Conservation (phyloP, 306 rosid species). For the Coriaria nepalensis region DNA sequence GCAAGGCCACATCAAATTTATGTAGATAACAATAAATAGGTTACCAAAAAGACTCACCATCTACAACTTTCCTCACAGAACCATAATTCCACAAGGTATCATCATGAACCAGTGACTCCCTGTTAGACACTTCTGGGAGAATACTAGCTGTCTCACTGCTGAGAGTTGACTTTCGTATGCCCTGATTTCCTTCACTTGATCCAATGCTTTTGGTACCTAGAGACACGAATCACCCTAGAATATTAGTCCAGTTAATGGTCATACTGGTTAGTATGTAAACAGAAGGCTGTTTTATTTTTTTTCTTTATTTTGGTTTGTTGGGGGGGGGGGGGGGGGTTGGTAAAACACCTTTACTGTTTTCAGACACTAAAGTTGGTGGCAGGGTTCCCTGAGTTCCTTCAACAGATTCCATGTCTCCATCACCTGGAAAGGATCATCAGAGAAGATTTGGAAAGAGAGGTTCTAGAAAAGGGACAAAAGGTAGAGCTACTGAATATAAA, state of each 20-base stretch:
- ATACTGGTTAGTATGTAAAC: too few species aligned
- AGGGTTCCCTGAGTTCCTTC: slow-evolving; percentile 19
- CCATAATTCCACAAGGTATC: slow-evolving; percentile 17
- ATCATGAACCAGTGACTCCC: slow-evolving; percentile 12
- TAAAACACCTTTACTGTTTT: slow-evolving; percentile 4
- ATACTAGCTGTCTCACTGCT: slow-evolving; percentile 10
- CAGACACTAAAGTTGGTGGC: slow-evolving; percentile 9
- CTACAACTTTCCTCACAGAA: slow-evolving; percentile 11
- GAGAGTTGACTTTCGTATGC: slow-evolving; percentile 7
- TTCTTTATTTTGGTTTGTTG: too few species aligned
- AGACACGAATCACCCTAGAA: not conserved
- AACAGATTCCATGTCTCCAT: slow-evolving; percentile 19
- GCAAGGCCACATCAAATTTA: not conserved
- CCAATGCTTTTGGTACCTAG: slow-evolving; percentile 3
- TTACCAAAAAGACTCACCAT: slow-evolving; percentile 17
- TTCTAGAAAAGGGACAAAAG: not conserved
- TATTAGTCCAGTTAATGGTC: too few species aligned
- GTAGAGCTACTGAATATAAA: slow-evolving; percentile 5
- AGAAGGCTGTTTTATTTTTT: too few species aligned
- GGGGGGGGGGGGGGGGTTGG: too few species aligned
- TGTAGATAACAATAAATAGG: not conserved
- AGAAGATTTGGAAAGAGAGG: not conserved
- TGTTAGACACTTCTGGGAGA: slow-evolving; percentile 14
- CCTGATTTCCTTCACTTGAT: slow-evolving; percentile 6
- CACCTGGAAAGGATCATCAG: slow-evolving; percentile 13